Evolutionary conservation across 2,329 filamentous ascomycete species (phyloP).

Genomic region (Trichophyton equinum): DNA sequence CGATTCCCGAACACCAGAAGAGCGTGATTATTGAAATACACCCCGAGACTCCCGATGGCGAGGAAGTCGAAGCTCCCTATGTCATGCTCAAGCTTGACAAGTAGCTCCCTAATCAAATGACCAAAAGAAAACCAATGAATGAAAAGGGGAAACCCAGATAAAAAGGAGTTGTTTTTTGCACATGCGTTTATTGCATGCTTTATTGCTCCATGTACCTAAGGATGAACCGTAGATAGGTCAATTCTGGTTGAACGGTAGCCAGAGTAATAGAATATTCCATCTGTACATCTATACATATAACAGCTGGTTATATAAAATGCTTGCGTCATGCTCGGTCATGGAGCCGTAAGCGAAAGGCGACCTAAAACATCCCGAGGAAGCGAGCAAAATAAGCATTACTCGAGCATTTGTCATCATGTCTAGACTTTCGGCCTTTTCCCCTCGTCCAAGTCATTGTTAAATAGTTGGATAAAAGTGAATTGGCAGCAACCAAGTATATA

Average conservation of each 20-base stretch:
- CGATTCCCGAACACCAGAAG: conserved; percentile 79
- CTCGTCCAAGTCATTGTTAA: no score
- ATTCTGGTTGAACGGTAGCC: not conserved
- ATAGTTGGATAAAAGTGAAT: no score
- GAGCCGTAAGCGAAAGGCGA: not conserved
- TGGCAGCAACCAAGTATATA: not conserved
- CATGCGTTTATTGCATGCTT: not conserved
- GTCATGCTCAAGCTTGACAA: conserved; percentile 67
- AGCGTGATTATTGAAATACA: conserved; percentile 96
- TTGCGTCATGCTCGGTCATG: not conserved
- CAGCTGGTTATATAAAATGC: not conserved
- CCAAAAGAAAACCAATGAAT: not conserved
- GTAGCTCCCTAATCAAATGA: not conserved
- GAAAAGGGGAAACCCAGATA: not conserved
- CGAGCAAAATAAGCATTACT: not conserved
- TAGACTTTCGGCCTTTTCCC: not conserved
- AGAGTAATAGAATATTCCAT: not conserved
- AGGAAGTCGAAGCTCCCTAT: conserved; percentile 95
- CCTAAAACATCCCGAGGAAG: no score
- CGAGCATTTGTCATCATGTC: not conserved
- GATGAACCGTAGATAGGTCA: not conserved
- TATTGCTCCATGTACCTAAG: not conserved
- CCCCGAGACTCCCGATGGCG: conserved; percentile 72
- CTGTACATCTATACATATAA: not conserved
- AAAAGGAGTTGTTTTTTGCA: not conserved